Evolutionary conservation across 495 filamentous ascomycete genomes (phyloP), one percentile per base, ranked within the genome.

Genomic region (Aspergillus cavernicola): DNA sequence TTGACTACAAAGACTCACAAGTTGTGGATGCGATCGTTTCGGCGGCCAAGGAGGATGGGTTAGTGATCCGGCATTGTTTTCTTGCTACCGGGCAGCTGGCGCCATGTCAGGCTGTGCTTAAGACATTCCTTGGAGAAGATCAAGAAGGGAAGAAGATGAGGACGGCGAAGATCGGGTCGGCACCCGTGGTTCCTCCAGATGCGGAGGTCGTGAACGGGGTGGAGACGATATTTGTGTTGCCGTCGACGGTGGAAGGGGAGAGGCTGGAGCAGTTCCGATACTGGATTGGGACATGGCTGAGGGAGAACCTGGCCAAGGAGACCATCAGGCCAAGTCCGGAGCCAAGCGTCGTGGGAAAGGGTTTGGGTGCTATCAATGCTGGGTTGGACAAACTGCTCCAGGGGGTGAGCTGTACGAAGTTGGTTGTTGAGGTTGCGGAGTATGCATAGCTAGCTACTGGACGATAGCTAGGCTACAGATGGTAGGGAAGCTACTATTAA

Each of bases 331-430:
- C 78, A 16, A 77, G 69, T 60, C 76, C 79, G 19, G 61, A 68
- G 57, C 58, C 71, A 15, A 60, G 53, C 28, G 62, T 80, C 3
- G 61, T 80, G 6, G 73, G 67, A 22, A 71, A 70, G 31, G 76
- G 77, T 0, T 55, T 81, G 50, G 65, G 56, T 32, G 59, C 66
- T 39, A 65, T 77, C 6, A 73, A 77, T 61, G 59, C 61, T 32
- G 78, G 63, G 19, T 66, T 80, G 52, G 74, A 80, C 48, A 44
- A 42, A 18, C 36, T 79, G 40, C 61, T 49, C 20, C 56, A 20
- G 20, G 75, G 78, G 7, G 77, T 80, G 9, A 80, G 76, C 50
- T 75, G 77, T 53, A 60, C 50, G 36, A 80, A 77, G 64, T 63
- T 79, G 59, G 66, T 78, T 50, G 58, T 77, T 58, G 71, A 74